Percentiles rank a stretch among this genome's conserved stretches.
These are phyloP conservation scores for Tephrocybe sp. DNA, from an alignment of 768 basidiomycete genomes.

Conservation along the genomic window DNA sequence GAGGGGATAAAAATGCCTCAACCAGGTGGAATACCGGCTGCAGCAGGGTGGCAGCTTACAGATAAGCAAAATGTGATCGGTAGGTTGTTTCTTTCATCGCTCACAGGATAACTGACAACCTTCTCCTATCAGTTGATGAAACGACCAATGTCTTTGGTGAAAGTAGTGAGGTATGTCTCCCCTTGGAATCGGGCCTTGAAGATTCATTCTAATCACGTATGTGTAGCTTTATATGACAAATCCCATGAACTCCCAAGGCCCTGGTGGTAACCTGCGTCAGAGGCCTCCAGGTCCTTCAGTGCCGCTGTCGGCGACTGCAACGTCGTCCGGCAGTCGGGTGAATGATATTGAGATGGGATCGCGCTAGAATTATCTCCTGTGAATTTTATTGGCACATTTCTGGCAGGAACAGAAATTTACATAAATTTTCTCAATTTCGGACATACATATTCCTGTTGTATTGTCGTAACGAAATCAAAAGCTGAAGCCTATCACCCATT, in stretches of 20 bases:
- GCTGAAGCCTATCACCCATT: no score
- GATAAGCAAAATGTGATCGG: slow-evolving; percentile 51
- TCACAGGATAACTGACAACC: not conserved
- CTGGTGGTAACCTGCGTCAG: slow-evolving; percentile 4
- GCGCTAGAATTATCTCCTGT: no score
- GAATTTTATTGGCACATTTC: no score
- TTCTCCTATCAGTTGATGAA: slow-evolving; percentile 28
- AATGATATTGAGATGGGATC: slow-evolving; percentile 34
- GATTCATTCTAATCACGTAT: no score
- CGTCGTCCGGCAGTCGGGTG: slow-evolving; percentile 13
- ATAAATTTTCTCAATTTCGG: no score
- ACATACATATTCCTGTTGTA: no score
- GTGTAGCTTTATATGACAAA: slow-evolving; percentile 22
- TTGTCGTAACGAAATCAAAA: no score
- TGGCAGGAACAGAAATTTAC: no score
- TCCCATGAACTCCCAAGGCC: slow-evolving; percentile 8
- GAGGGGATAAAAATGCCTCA: slow-evolving; percentile 19
- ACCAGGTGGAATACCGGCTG: slow-evolving; percentile 24
- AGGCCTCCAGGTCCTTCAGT: slow-evolving; percentile 12
- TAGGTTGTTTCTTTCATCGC: slow-evolving; percentile 26
- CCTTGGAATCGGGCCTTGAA: no score
- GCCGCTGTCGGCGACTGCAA: slow-evolving; percentile 11
- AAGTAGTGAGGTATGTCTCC: slow-evolving; percentile 26
- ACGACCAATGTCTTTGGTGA: slow-evolving; percentile 47
- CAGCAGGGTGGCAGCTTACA: slow-evolving; percentile 50